Evolutionary conservation across 2,329 filamentous ascomycete genomes (phyloP), one percentile per base, ranked within the genome.

Genomic region (Xylaria sp.): DNA sequence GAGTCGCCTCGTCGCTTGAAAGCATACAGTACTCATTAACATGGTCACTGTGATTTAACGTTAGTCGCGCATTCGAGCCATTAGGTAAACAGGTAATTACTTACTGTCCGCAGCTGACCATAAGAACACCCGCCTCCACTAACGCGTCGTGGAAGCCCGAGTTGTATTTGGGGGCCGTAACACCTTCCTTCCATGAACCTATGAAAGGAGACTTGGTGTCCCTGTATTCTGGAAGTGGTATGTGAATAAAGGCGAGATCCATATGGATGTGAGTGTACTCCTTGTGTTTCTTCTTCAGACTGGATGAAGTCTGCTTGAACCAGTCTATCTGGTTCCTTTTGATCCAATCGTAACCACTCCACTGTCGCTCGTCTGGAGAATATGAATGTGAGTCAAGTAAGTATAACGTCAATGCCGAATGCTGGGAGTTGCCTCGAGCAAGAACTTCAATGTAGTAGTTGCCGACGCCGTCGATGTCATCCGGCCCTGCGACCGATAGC

Each of bases 171-270:
- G 94, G 94, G 0, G 94, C 93, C 1, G 93, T 97, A 13, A 94
- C 89, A 17, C 85, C 80, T 71, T 99, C 94, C 49, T 83, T 85
- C 85, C 87, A 94, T 21, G 85, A 78, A 8, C 94, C 94, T 17
- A 88, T 82, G 43, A 78, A 76, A 2, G 76, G 76, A 29, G 88
- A 83, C 2, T 82, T 77, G 1, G 74, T 69, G 45, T 87, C 81
- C 38, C 82, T 79, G 67, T 97, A 97, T 71, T 99, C 94, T 0
- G 94, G 92, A 2, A 99, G 77, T 0, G 94, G 94, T 51, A 99
- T 99, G 70, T 99, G 94, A 59, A 99, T 95, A 69, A 99, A 99
- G 0, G 94, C 91, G 71, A 97, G 84, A 69, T 99, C 90, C 83
- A 99, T 90, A 70, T 97, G 94, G 47, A 92, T 89, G 67, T 94